Conservation (phyloP, 768 basidiomycete species). For the Cystofilobasidium macerans region DNA sequence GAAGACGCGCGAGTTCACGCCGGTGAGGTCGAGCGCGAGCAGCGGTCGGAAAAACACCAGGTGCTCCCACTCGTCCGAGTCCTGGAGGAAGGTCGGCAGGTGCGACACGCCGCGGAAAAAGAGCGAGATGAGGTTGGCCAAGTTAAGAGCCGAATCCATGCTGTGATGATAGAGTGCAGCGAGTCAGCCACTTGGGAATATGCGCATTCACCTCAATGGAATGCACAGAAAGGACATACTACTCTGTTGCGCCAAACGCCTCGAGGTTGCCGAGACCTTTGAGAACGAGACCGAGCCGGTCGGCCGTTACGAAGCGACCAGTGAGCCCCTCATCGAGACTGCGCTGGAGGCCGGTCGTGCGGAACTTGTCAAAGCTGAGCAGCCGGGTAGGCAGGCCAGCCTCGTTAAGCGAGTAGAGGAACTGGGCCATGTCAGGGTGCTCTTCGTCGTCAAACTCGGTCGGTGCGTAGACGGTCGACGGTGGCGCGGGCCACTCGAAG, state of each 20-base stretch:
- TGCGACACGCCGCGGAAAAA: constrained; percentile 60
- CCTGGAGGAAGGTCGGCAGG: constrained; percentile 33
- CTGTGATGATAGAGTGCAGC: constrained; percentile 1
- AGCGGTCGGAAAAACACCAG: constrained; percentile 49
- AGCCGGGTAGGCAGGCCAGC: constrained; percentile 63
- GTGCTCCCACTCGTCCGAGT: constrained; percentile 32
- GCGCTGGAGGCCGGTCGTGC: constrained; percentile 89
- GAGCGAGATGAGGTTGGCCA: constrained; percentile 75
- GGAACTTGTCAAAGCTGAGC: constrained; percentile 88
- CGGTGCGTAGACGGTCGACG: constrained; percentile 8
- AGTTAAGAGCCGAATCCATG: constrained; percentile 78
- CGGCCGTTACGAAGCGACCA: constrained; percentile 85
- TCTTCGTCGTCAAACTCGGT: constrained; percentile 14
- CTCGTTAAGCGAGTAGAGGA: constrained; percentile 59
- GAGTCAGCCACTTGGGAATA: background rate
- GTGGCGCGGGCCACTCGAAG: background rate
- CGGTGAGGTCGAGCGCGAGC: constrained; percentile 84
- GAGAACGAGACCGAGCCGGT: constrained; percentile 48
- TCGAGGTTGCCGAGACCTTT: constrained; percentile 63
- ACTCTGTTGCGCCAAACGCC: constrained; percentile 92
- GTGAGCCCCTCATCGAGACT: constrained; percentile 79
- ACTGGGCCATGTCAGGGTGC: constrained; percentile 18
- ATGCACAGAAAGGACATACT: constrained; percentile 35
- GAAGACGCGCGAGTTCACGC: constrained; percentile 85
- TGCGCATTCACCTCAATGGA: background rate